Evolutionary conservation across 2,329 filamentous ascomycete species (phyloP), one percentile per base, ranked within the genome.

Genomic region (Pyricularia pennisetigena): DNA sequence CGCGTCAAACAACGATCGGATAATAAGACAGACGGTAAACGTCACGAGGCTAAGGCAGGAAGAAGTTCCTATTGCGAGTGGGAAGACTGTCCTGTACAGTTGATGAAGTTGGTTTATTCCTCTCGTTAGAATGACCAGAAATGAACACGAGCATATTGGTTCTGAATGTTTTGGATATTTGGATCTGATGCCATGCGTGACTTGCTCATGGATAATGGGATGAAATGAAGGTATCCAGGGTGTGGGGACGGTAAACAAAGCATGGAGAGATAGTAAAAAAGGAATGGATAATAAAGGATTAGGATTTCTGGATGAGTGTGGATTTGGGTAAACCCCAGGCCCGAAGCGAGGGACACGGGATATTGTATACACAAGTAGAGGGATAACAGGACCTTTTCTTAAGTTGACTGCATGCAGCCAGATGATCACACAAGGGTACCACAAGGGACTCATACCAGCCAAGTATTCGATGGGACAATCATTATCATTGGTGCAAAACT

Each of bases 71-170:
- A 72, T 79, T 20, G 69, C 69, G 3, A 79, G 76, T 3, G 78
- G 78, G 28, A 78, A 79, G 69, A 78, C 76, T 67, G 71, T 71
- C 1, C 69, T 81, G 0, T 79, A 78, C 49, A 78, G 77, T n/a
- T 75, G 66, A 24, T 23, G 20, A 24, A 10, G 49, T n/a, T n/a
- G 1, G 32, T 35, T 12, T 26, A 2, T n/a, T 23, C 12, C 8
- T 26, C 4, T 23, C 24, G 4, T 61, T n/a, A 61, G n/a, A 10
- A 23, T 61, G 5, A 41, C 6, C 10, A 41, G 35, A 49, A 49
- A 49, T 49, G 41, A 49, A 20, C 41, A 49, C 16, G 20, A 49
- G 41, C 41, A 49, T n/a, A 49, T 49, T 49, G 32, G 32, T 35
- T 35, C 32, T 49, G 6, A 49, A 49, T 49, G 20, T 49, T 49